phyloP scores from a whole-genome alignment of 1,284 basidiomycete species.

The Ceratobasidium sp. region DNA sequence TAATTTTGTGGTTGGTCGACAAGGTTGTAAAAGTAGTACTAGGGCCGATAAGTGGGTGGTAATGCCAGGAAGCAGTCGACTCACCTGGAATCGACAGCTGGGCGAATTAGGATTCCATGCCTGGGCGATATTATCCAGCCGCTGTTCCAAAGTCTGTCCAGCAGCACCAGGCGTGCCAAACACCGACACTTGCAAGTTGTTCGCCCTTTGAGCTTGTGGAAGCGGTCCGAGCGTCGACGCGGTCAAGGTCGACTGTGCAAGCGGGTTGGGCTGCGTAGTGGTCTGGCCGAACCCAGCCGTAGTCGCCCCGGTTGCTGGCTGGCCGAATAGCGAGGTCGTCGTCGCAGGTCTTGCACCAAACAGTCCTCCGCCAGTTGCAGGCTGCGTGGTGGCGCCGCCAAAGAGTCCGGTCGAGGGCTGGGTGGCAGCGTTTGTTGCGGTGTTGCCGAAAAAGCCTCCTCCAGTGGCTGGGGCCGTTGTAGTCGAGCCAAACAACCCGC shows the following conservation, averaged over 20 bases:
- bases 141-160: slow-evolving; percentile 60
- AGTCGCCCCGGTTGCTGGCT: slow-evolving; percentile 35
- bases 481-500: slow-evolving; percentile 49
- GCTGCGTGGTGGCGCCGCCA: slow-evolving; percentile 49
- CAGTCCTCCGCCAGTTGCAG: slow-evolving; percentile 43
- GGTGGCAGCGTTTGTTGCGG: slow-evolving; percentile 15
- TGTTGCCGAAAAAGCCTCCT: slow-evolving; percentile 46
- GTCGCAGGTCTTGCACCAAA: slow-evolving; percentile 49
- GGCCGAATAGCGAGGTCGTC: slow-evolving; percentile 53
- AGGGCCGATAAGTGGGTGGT: neutral
- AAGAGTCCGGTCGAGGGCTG: slow-evolving; percentile 51
- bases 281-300: slow-evolving; percentile 43
- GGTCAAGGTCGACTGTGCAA: slow-evolving; percentile 33
- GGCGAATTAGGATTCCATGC: slow-evolving; percentile 79
- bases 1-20: slow-evolving; percentile 82
- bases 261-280: slow-evolving; percentile 6
- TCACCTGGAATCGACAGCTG: slow-evolving; percentile 83
- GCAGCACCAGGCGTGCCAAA: slow-evolving; percentile 51
- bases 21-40: slow-evolving; percentile 89
- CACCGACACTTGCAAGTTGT: slow-evolving; percentile 53
- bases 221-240: slow-evolving; percentile 43
- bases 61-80: slow-evolving; percentile 48
- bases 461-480: slow-evolving; percentile 40
- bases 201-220: slow-evolving; percentile 52
- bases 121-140: slow-evolving; percentile 72